These are phyloP conservation scores for Lentinula edodes DNA, from an alignment of 768 basidiomycete genomes.

Conservation along the genomic window DNA sequence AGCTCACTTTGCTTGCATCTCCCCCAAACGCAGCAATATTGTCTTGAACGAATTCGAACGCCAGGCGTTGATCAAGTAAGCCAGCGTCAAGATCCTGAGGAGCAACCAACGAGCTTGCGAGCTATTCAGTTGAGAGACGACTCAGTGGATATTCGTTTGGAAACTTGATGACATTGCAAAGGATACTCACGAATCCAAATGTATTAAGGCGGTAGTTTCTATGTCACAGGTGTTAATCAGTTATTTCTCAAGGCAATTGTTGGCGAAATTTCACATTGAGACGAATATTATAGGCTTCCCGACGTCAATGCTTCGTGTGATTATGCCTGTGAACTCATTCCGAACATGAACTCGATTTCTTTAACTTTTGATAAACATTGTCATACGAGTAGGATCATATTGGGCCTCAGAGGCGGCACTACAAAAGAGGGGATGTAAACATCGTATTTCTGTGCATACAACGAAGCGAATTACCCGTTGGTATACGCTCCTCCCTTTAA, in stretches of 20 bases:
- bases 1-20: conserved; percentile 44
- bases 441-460: conserved; percentile 1
- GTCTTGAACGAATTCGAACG: conserved; percentile 56
- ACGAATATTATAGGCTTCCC: conserved; percentile 55
- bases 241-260: not conserved
- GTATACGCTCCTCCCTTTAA: conserved; percentile 46
- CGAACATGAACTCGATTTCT: not conserved
- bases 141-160: too few species aligned
- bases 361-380: not conserved
- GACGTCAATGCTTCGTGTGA: conserved; percentile 39
- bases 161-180: too few species aligned
- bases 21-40: conserved; percentile 66
- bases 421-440: not conserved
- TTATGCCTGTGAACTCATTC: conserved; percentile 30
- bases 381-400: conserved; percentile 43
- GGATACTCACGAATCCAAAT: conserved; percentile 44
- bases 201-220: conserved; percentile 57
- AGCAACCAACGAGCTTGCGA: conserved; percentile 40
- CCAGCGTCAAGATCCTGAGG: conserved; percentile 53
- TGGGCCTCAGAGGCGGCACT: conserved; percentile 38
- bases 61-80: conserved; percentile 53
- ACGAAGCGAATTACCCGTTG: conserved; percentile 23
- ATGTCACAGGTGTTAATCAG: not conserved
- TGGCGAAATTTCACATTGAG: conserved; percentile 30
- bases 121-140: conserved; percentile 17